Conservation (phyloP, 306 rosid genomes). For the Dryas alaskensis region DNA sequence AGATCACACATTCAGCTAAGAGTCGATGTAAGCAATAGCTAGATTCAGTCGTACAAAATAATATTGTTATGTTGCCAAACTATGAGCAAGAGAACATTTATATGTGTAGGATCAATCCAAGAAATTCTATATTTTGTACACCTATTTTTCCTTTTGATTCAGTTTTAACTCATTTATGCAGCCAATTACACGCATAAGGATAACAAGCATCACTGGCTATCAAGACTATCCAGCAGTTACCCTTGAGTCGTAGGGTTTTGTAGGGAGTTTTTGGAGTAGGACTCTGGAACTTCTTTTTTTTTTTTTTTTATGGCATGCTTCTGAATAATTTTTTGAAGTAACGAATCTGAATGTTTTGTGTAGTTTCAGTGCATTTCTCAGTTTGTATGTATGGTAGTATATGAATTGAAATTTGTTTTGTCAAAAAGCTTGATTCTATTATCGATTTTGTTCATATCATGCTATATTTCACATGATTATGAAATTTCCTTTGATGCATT, state of each 20-base stretch:
- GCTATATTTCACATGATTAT: neutral
- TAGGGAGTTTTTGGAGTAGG: constrained; percentile 1
- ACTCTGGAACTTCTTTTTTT: neutral
- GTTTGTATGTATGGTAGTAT: constrained; percentile 1
- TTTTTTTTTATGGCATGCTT: neutral
- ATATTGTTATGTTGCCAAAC: too few species aligned
- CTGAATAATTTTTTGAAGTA: constrained; percentile 20
- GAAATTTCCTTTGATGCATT: neutral
- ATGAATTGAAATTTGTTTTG: neutral
- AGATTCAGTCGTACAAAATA: too few species aligned
- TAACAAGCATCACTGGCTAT: constrained; percentile 83
- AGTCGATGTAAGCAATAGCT: too few species aligned
- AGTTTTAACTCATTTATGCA: constrained; percentile 41
- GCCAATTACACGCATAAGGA: constrained; percentile 85
- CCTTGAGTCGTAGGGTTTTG: constrained; percentile 44
- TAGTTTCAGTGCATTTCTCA: neutral
- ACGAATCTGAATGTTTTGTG: constrained; percentile 13
- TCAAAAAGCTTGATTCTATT: neutral
- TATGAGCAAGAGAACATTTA: too few species aligned
- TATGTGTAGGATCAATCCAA: too few species aligned
- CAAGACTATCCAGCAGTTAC: constrained; percentile 81
- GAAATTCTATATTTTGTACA: too few species aligned
- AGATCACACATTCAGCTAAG: too few species aligned
- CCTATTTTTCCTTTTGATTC: constrained; percentile 29
- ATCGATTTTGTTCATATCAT: neutral